Evolutionary conservation across 805 yeast genomes (phyloP), one percentile per base, ranked within the genome.

Genomic region (Teunomyces atbi): DNA sequence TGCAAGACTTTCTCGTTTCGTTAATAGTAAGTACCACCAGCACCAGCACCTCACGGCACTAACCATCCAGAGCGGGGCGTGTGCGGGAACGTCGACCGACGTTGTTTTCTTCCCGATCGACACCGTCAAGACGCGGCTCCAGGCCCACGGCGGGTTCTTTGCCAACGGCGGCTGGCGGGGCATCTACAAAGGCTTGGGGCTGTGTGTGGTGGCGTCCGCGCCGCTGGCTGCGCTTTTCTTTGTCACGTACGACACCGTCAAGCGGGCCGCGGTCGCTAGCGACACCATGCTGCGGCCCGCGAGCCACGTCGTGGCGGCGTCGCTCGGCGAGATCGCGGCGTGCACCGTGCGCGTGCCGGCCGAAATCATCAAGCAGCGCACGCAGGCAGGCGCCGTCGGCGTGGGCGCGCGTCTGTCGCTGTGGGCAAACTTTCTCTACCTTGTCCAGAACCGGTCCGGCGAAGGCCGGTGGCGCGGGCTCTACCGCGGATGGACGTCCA

Each of bases 71-170:
- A 83, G 91, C 59, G 99, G 99, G 32, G 99, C 88, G 6, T 84
- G 94, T 48, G 97, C 99, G 5, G 99, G 99, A 12, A 94, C 97
- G 1, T 84, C 95, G 5, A 91, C 97, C 1, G 99, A 94, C 68
- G 73, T 94, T 32, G 89, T 86, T 3, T 94, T 94, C 66, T 94
- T 92, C 72, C 99, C 99, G 11, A 89, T 94, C 33, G 99, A 94
- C 58, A 94, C 99, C 1, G 57, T 94, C 46, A 94, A 94, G 68
- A 94, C 99, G 0, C 74, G 99, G 47, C 71, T 94, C 12, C 99
- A 94, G 64, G 98, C 99, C 16, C 82, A 82, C 60, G 97, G 96
- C 29, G 99, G 99, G 0, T 92, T 94, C 59, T 88, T 89, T 64
- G 71, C 66, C 13, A 92, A 91, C 66, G 99, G 99, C 23, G 99